Evolutionary conservation across 108 stramenopile species (phyloP), one percentile per base, ranked within the genome.

Genomic region (Tribonema minus): DNA sequence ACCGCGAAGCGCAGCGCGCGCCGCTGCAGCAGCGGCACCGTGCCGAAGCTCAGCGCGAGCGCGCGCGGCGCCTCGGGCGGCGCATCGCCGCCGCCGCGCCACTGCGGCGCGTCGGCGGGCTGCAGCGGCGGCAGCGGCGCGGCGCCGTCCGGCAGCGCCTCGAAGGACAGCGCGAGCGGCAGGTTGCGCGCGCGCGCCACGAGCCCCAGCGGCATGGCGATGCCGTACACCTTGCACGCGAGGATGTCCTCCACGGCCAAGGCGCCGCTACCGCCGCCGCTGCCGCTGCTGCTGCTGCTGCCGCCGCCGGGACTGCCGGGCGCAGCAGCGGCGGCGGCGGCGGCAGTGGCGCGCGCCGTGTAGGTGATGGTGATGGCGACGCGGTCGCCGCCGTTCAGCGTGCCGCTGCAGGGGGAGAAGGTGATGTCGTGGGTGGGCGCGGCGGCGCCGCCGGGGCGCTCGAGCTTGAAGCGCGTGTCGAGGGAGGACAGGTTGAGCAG

Each of bases 221-320:
- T 72, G 33, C 87, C 87, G 81, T 82, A 88, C 12, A 88, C 63
- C 23, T 58, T 66, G 81, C 86, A 86, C 1, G 80, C 81, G 58
- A 82, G 65, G 25, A 86, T 59, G 25, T 88, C 86, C 1, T 88
- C 86, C 25, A 87, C 66, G 20, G 46, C 46, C 9, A 20, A 9
- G 20, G 46, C 46, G 20, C 15, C 46, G 20, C 15, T 54, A 54
- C 46, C 46, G 20, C 15, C 46, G 20, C 15, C 46, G 20, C 15
- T 54, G 20, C 15, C 46, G 20, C 15, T 15, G 20, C 15, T 54
- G 20, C 46, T 54, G 46, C 46, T 54, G 20, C 15, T 54, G 46
- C 46, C 20, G n/a, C n/a, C n/a, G n/a, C n/a, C n/a, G n/a, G n/a
- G n/a, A n/a, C n/a, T n/a, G n/a, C n/a, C n/a, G n/a, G n/a, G n/a